A percentile compares a stretch with the other conserved stretches of the same genome.
Conservation (phyloP, 495 filamentous ascomycete genomes). For the Penicillium flavigenum region DNA sequence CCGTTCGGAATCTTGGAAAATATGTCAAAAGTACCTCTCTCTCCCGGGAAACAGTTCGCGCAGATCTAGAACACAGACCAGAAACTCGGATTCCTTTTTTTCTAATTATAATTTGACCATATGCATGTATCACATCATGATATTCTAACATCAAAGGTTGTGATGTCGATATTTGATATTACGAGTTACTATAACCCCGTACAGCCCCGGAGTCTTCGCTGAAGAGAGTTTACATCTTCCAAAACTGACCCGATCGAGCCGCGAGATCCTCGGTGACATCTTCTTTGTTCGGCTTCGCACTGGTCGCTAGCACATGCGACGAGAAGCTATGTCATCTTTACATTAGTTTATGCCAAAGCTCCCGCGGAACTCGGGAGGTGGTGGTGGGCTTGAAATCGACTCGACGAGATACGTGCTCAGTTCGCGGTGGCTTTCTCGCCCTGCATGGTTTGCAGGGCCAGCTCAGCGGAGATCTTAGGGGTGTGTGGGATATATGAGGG, state of each 20-base stretch:
- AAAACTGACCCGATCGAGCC: not conserved
- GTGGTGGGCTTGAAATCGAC: constrained; percentile 20
- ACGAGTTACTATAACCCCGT: not conserved
- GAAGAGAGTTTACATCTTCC: not conserved
- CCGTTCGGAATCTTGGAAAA: constrained; percentile 2
- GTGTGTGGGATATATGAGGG: not conserved
- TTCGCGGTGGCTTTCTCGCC: constrained; percentile 14
- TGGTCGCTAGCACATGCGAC: constrained; percentile 29
- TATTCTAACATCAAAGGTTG: not conserved
- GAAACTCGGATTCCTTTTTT: not conserved
- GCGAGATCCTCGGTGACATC: not conserved
- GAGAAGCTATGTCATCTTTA: constrained; percentile 22
- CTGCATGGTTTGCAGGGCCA: constrained; percentile 8
- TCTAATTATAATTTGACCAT: constrained; percentile 1
- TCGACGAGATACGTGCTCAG: constrained; percentile 30
- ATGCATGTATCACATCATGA: constrained; percentile 3
- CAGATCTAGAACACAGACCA: constrained; percentile 8
- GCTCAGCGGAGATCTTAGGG: constrained; percentile 6
- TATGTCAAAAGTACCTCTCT: constrained; percentile 7
- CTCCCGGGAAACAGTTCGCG: constrained; percentile 2
- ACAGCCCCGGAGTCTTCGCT: not conserved
- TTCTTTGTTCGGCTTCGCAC: constrained; percentile 13
- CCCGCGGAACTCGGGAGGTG: constrained; percentile 15
- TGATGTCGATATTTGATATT: not conserved
- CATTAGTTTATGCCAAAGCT: constrained; percentile 28